Evolutionary conservation across 345 rosid genomes (phyloP).

Genomic region (Lumnitzera racemosa): DNA sequence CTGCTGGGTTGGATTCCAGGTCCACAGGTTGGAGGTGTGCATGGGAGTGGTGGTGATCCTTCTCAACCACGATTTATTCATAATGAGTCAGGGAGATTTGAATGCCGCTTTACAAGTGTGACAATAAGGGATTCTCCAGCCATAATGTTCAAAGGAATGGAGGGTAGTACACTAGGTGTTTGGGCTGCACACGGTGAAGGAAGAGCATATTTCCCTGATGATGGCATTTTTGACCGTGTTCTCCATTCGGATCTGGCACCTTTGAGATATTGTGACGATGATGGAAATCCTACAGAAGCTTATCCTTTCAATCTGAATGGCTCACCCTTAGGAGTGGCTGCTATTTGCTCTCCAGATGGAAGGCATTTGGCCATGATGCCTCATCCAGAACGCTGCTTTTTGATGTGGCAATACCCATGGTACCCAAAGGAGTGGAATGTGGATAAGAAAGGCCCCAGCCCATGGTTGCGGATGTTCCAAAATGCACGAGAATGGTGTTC

Average conservation of each 20-base stretch:
- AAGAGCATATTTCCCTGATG: constrained; percentile 82
- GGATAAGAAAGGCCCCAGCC: constrained; percentile 84
- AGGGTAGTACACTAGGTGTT: constrained; percentile 85
- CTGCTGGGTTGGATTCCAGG: constrained; percentile 94
- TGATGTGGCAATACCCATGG: constrained; percentile 99
- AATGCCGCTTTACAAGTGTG: constrained; percentile 84
- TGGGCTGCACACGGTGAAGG: constrained; percentile 99
- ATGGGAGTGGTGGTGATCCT: constrained; percentile 63
- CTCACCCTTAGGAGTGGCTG: constrained; percentile 93
- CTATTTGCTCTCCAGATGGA: constrained; percentile 90
- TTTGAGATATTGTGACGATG: constrained; percentile 80
- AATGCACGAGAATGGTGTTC: constrained; percentile 91
- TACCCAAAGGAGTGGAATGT: constrained; percentile 77
- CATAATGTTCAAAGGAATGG: constrained; percentile 92
- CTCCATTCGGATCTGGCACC: constrained; percentile 70
- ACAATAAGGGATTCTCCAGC: constrained; percentile 73
- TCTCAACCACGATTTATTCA: constrained; percentile 85
- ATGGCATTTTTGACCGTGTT: constrained; percentile 69
- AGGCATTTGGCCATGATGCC: constrained; percentile 99
- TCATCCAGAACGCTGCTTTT: constrained; percentile 94
- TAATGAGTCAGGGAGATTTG: constrained; percentile 89
- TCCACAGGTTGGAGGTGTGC: constrained; percentile 79
- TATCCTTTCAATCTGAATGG: constrained; percentile 92
- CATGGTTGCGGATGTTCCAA: constrained; percentile 94
- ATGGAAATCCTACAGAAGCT: constrained; percentile 66